Conservation (phyloP, 208 protist genomes). For the Trypanosoma scelopori region DNA sequence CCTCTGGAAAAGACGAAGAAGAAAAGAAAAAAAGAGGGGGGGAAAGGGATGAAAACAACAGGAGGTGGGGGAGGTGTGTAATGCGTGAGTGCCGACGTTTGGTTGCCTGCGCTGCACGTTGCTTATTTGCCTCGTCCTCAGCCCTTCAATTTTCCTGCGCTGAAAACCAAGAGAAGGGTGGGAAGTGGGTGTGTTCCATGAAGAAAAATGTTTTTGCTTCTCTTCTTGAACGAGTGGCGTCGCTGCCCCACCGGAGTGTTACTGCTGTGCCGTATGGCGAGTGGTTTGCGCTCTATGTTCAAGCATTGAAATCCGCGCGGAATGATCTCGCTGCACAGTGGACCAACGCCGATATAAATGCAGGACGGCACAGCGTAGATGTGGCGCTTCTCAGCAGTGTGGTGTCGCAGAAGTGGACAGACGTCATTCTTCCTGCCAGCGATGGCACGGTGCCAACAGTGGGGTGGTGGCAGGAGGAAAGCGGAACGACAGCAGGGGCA, state of each 20-base stretch:
- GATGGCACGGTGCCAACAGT: background rate
- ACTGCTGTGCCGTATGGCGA: conserved; percentile 62
- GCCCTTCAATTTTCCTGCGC: no score
- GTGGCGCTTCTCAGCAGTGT: conserved; percentile 59
- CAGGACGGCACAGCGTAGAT: conserved; percentile 33
- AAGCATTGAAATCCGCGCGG: conserved; percentile 24
- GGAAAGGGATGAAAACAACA: no score
- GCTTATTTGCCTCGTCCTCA: no score
- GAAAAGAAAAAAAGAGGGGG: background rate
- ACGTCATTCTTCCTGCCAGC: conserved; percentile 33
- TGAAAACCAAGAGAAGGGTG: background rate
- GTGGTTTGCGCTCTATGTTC: conserved; percentile 71
- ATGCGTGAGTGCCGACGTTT: background rate
- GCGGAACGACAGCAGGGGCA: background rate
- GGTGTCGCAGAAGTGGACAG: conserved; percentile 53
- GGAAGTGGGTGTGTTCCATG: conserved; percentile 1
- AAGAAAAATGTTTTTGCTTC: conserved; percentile 19
- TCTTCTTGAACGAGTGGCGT: conserved; percentile 35
- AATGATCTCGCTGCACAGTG: background rate
- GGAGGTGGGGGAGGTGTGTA: no score
- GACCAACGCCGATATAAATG: background rate
- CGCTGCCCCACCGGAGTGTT: conserved; percentile 61
- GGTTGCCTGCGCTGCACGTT: background rate
- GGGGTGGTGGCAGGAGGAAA: conserved; percentile 21
- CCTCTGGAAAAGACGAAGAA: no score